phyloP scores from a whole-genome alignment of 768 basidiomycete species.

The Russula abietina region DNA sequence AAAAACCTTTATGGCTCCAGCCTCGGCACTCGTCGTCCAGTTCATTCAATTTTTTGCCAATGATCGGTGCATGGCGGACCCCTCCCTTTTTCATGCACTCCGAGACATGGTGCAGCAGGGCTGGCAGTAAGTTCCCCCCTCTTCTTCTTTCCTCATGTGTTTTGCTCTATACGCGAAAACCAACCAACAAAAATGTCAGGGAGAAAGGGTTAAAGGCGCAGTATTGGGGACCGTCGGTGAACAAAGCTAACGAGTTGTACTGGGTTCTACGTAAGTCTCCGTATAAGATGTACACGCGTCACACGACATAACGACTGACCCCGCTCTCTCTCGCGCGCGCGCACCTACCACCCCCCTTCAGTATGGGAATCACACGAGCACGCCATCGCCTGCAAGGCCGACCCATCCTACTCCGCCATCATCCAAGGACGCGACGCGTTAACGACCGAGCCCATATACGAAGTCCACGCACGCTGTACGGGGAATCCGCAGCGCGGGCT shows the following conservation, averaged over 20 bases:
- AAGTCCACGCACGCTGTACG: not conserved
- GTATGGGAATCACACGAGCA: conserved; percentile 10
- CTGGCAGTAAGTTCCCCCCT: conserved; percentile 15
- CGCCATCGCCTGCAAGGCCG: not conserved
- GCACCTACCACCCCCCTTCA: not conserved
- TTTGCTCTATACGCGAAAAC: not conserved
- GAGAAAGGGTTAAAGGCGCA: conserved; percentile 7
- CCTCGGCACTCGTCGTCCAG: not conserved
- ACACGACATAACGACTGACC: not conserved
- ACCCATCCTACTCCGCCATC: conserved; percentile 4
- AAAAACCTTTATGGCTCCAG: not conserved
- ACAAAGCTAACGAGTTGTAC: not conserved
- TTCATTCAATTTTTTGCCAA: not conserved
- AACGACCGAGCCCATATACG: not conserved
- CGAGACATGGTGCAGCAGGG: not conserved
- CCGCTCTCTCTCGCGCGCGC: too few relatives aligned
- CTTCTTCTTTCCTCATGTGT: not conserved
- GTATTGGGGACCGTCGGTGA: conserved; percentile 7
- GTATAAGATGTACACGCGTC: too few relatives aligned
- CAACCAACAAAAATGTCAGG: not conserved
- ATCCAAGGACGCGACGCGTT: not conserved
- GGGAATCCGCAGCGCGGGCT: not conserved
- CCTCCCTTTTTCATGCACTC: conserved; percentile 1
- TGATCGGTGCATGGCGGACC: not conserved
- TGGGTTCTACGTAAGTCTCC: conserved; percentile 13